Evolutionary conservation across 75 land plant genomes (phyloP), one percentile per base, ranked within the genome.

Genomic region (Selaginella moellendorffii): DNA sequence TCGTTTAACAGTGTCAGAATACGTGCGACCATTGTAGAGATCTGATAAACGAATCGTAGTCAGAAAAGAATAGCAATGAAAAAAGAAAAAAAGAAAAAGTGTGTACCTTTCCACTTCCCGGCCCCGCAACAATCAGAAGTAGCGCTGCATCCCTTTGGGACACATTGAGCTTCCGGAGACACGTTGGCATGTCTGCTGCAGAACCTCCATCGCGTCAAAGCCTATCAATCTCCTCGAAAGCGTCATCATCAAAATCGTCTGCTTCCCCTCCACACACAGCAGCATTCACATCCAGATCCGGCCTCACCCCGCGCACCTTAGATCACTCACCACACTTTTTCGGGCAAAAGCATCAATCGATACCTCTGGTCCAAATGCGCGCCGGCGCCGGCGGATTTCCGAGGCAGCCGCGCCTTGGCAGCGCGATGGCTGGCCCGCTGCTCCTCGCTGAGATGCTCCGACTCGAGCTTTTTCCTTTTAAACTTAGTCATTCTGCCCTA

Each of bases 101-200:
- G n/a, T n/a, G n/a, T 61, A 88, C 97, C 95, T 92, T 92, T 62
- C 97, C 97, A 71, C 97, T 92, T 70, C 97, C 97, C 29, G 97
- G 97, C 18, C 97, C 97, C 54, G 97, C 97, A 22, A 92, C 72
- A 58, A 92, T 85, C 80, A 92, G 75, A 62, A 92, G 72, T 18
- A 79, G 74, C 51, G 96, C 95, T 52, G 97, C 97, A 62, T 92
- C 96, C 68, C 73, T 78, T 62, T 92, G 97, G 24, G 60, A 65
- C 19, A 79, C 85, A 73, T 85, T 92, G 65, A 92, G 63, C 29
- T 80, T 73, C 27, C 58, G 65, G 68, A 88, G 30, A 65, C 83
- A 83, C 8, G 72, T 73, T 9, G 79, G 74, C 72, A 69, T 62
- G 24, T 56, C n/a, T 56, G 5, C 59, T 19, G 2, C 36, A 71